phyloP scores from a whole-genome alignment of 2,329 filamentous ascomycete species.

The Calonectria hawksworthii region DNA sequence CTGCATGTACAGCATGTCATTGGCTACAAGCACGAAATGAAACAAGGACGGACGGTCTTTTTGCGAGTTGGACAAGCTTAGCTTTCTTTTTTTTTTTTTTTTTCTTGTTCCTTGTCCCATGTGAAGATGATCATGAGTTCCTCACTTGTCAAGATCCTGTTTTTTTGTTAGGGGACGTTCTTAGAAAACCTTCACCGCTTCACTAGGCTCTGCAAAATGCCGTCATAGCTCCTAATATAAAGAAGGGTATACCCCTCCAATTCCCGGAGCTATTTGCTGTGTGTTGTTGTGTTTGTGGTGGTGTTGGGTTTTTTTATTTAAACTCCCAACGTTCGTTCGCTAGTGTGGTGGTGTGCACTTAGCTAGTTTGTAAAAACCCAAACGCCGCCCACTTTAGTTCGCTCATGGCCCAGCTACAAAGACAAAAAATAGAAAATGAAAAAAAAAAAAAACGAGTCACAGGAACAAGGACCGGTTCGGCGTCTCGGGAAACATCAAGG shows the following conservation, averaged over 20 bases:
- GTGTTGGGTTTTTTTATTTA: neutral
- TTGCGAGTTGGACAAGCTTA: neutral
- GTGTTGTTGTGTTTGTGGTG: too few species aligned
- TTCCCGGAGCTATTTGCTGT: too few species aligned
- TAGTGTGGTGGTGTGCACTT: neutral
- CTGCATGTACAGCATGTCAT: neutral
- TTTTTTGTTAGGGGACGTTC: neutral
- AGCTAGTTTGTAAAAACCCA: neutral
- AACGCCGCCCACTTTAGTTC: constrained; percentile 7
- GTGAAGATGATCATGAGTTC: neutral
- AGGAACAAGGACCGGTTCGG: neutral
- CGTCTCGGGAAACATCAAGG: neutral
- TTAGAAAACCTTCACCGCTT: neutral
- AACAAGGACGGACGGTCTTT: neutral
- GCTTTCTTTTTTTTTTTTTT: neutral
- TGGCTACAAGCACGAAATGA: neutral
- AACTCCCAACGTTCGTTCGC: neutral
- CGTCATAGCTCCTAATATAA: neutral
- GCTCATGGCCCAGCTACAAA: neutral
- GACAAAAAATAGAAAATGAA: neutral
- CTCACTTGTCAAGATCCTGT: neutral
- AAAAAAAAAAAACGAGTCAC: neutral
- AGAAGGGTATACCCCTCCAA: neutral
- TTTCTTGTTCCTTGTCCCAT: neutral
- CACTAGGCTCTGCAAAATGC: neutral